Conservation (phyloP, 2,329 filamentous ascomycete species). For the Coccinonectria pachysandricola region DNA sequence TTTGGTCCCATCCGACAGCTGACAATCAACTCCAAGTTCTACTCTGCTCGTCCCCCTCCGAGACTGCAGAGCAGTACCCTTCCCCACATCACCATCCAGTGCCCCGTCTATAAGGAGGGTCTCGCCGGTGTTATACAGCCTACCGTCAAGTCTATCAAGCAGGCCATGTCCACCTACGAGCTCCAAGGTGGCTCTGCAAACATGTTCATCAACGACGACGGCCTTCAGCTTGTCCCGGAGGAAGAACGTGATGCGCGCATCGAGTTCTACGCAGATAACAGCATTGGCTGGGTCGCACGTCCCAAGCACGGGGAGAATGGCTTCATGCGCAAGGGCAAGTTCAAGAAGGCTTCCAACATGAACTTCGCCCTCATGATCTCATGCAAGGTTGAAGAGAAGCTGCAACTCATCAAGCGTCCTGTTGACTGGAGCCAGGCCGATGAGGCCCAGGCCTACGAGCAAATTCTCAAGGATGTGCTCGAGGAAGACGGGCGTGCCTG, state of each 20-base stretch:
- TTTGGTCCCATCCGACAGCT: conserved; percentile 68
- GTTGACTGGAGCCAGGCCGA: conserved; percentile 58
- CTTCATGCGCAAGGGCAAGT: conserved; percentile 54
- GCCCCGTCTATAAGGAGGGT: conserved; percentile 82
- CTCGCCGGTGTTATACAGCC: conserved; percentile 64
- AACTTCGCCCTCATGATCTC: conserved; percentile 60
- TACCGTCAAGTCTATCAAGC: conserved; percentile 67
- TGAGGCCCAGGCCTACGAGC: conserved; percentile 56
- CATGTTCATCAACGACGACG: conserved; percentile 68
- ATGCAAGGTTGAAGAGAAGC: conserved; percentile 60
- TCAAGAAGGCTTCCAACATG: conserved; percentile 66
- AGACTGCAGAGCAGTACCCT: conserved; percentile 47
- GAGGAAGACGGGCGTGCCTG: conserved; percentile 60
- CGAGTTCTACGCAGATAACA: conserved; percentile 59
- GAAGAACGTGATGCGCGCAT: conserved; percentile 53
- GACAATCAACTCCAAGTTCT: conserved; percentile 69
- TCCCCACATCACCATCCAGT: conserved; percentile 73
- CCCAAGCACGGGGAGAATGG: conserved; percentile 54
- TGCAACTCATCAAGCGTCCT: conserved; percentile 45
- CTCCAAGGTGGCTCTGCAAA: conserved; percentile 69
- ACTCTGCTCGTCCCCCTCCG: conserved; percentile 60
- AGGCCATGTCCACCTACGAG: conserved; percentile 67
- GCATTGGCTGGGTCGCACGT: conserved; percentile 59
- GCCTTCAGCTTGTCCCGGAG: conserved; percentile 56
- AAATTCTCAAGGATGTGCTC: conserved; percentile 54